These are phyloP conservation scores for Cucurbita argyrosperma DNA, from an alignment of 306 rosid genomes.

Conservation along the genomic window DNA sequence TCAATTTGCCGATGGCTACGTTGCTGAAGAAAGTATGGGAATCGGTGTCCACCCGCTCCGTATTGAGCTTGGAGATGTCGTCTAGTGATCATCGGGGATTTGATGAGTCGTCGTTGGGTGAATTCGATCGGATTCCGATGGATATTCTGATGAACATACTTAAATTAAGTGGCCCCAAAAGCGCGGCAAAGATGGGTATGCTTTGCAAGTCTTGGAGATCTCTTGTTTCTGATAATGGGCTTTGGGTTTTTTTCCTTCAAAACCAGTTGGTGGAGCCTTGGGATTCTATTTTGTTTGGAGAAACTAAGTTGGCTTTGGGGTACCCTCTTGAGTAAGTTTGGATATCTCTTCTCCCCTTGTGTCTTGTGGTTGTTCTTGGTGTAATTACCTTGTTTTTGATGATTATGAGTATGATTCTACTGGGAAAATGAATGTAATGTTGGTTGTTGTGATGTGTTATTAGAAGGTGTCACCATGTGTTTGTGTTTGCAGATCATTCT, in stretches of 20 bases:
- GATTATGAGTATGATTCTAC: not conserved
- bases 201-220: constrained; percentile 8
- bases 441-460: not conserved
- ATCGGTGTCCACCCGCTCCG: constrained; percentile 20
- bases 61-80: not conserved
- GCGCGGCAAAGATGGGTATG: constrained; percentile 1
- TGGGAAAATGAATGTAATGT: not conserved
- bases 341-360: not conserved
- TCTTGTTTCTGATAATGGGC: constrained; percentile 4
- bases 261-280: constrained; percentile 2
- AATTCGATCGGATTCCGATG: constrained; percentile 41
- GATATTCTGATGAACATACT: constrained; percentile 49
- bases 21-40: constrained; percentile 47
- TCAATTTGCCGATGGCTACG: constrained; percentile 20
- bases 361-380: not conserved
- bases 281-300: constrained; percentile 6
- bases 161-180: constrained; percentile 47
- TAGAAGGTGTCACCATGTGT: not conserved
- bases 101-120: constrained; percentile 14
- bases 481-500: constrained; percentile 29
- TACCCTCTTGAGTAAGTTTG: constrained; percentile 41
- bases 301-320: constrained; percentile 6
- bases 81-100: not conserved
- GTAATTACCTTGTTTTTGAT: not conserved
- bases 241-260: constrained; percentile 9